Percentiles rank a stretch among this genome's conserved stretches.
Evolutionary conservation across 345 rosid species (phyloP).

Genomic region (Eucalyptus erythrocorys): DNA sequence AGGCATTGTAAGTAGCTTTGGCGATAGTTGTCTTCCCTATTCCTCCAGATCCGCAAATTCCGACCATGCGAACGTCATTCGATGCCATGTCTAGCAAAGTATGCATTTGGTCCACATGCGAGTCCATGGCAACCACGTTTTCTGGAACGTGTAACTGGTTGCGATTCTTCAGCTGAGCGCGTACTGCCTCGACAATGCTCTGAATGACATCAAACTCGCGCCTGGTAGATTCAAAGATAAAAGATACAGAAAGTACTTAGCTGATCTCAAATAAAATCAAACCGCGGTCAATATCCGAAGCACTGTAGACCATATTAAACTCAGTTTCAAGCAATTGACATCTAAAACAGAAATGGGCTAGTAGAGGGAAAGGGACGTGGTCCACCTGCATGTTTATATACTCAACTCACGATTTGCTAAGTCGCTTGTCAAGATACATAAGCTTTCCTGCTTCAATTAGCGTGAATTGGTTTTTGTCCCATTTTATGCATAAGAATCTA

Average conservation of each 20-base stretch:
- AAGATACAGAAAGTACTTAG: not conserved
- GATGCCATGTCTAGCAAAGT: not conserved
- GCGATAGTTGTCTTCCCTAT: constrained; percentile 10
- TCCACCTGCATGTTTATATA: not conserved
- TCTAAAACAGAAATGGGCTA: too few species aligned
- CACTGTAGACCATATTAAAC: too few species aligned
- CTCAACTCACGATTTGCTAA: not conserved
- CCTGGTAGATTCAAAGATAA: not conserved
- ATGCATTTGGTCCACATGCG: not conserved
- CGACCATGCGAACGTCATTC: not conserved
- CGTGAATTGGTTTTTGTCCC: too few species aligned
- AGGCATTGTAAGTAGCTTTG: not conserved
- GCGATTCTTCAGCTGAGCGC: too few species aligned
- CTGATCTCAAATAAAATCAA: not conserved
- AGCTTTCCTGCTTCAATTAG: too few species aligned
- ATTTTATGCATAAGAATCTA: too few species aligned
- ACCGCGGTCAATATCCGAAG: not conserved
- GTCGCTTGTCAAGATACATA: not conserved
- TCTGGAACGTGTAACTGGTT: rapidly evolving
- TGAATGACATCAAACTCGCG: not conserved
- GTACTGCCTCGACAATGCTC: rapidly evolving
- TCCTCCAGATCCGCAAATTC: not conserved
- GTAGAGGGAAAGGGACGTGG: not conserved
- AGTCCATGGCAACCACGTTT: too few species aligned
- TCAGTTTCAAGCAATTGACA: too few species aligned